Percentiles rank a stretch among this genome's conserved stretches.
Evolutionary conservation across 2,329 filamentous ascomycete species (phyloP).

Genomic region (Aspergillus versicolor): DNA sequence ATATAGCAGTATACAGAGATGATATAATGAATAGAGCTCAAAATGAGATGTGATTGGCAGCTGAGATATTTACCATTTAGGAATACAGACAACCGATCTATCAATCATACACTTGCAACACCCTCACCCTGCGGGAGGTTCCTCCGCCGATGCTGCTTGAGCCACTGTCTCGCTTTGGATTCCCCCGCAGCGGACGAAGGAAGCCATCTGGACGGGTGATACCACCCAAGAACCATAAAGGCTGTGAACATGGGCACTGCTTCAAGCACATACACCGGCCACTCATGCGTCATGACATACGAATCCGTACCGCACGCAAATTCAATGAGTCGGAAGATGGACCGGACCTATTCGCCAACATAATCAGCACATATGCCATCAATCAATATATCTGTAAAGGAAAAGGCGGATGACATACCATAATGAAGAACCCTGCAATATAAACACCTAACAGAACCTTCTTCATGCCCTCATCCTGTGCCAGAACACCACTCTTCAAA

Average conservation of each 20-base stretch:
- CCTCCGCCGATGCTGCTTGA: not conserved
- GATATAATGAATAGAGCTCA: too few relatives aligned
- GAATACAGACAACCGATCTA: too few relatives aligned
- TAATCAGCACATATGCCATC: too few relatives aligned
- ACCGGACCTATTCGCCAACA: conserved; percentile 41
- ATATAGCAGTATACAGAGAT: not conserved
- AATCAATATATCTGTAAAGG: not conserved
- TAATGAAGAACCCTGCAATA: conserved; percentile 31
- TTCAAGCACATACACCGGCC: conserved; percentile 56
- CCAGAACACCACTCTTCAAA: not conserved
- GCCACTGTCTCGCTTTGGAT: not conserved
- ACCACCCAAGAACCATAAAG: conserved; percentile 51
- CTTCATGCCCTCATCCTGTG: not conserved
- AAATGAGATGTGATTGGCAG: too few relatives aligned
- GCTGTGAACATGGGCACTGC: conserved; percentile 47
- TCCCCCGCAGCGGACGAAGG: conserved; percentile 9
- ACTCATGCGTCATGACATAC: conserved; percentile 53
- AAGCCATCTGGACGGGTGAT: conserved; percentile 48
- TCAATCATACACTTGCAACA: too few relatives aligned
- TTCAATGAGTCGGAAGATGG: conserved; percentile 55
- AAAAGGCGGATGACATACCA: conserved; percentile 35
- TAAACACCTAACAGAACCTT: not conserved
- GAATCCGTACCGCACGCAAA: conserved; percentile 53
- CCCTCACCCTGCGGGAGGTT: not conserved
- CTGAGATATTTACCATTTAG: too few relatives aligned